These are phyloP conservation scores for Nicotiana benthamiana DNA, from an alignment of 257 asterid species.

Conservation along the genomic window DNA sequence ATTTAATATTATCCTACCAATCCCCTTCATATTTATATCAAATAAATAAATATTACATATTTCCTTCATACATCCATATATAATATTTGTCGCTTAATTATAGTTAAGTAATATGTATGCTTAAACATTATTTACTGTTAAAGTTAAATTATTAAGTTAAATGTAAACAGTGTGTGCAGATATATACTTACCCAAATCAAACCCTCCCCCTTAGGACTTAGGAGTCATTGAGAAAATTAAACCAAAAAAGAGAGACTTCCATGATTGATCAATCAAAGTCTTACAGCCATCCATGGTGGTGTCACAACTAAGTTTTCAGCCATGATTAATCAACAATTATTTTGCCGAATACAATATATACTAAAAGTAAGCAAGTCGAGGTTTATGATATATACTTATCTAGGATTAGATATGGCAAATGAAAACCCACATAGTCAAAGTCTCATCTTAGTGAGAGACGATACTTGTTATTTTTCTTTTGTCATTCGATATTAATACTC, in stretches of 20 bases:
- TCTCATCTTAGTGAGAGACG: neutral
- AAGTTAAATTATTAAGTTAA: too few relatives aligned
- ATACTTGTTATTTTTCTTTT: too few relatives aligned
- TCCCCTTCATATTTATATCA: too few relatives aligned
- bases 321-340: neutral
- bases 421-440: neutral
- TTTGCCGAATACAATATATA: neutral
- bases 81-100: neutral
- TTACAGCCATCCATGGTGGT: constrained; percentile 17
- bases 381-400: neutral
- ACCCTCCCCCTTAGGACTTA: neutral
- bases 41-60: too few relatives aligned
- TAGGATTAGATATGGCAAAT: neutral
- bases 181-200: neutral
- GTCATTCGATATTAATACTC: neutral
- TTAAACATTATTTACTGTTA: too few relatives aligned
- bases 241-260: neutral
- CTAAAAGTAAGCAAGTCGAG: neutral
- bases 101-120: neutral
- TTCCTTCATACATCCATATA: too few relatives aligned
- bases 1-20: too few relatives aligned
- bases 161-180: neutral
- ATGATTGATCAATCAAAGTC: constrained; percentile 1
- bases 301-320: constrained; percentile 11
- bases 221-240: neutral